Conservation (phyloP, 1,139 yeast genomes). For the Pneumocystis carinii region DNA sequence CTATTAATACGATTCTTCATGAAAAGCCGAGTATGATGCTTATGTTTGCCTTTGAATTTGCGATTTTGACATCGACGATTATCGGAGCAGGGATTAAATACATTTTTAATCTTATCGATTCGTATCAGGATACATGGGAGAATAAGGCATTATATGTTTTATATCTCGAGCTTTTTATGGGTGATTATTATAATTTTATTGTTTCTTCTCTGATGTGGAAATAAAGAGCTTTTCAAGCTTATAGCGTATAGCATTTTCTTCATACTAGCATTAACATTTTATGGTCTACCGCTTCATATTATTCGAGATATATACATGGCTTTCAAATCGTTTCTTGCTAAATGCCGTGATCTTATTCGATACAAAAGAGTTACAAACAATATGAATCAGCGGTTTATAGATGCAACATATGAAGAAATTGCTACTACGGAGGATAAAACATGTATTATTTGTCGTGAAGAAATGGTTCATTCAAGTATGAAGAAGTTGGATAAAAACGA, state of each 20-base stretch:
- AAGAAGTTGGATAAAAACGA: constrained; percentile 17
- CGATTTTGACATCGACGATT: constrained; percentile 45
- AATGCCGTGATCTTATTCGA: constrained; percentile 37
- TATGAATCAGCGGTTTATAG: constrained; percentile 45
- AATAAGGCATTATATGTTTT: constrained; percentile 10
- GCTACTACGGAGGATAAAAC: constrained; percentile 50
- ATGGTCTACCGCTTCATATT: constrained; percentile 48
- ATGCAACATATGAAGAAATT: constrained; percentile 39
- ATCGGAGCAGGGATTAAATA: constrained; percentile 36
- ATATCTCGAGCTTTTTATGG: constrained; percentile 9
- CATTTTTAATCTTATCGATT: constrained; percentile 43
- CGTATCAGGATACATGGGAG: constrained; percentile 32
- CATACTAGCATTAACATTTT: constrained; percentile 33
- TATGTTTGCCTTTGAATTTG: constrained; percentile 64
- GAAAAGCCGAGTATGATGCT: constrained; percentile 24
- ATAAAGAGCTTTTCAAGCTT: constrained; percentile 24
- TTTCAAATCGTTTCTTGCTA: constrained; percentile 34
- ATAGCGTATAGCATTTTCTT: constrained; percentile 39
- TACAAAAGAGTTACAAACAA: constrained; percentile 49
- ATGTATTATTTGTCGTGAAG: constrained; percentile 78
- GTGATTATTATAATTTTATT: not conserved
- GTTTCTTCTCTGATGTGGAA: not conserved
- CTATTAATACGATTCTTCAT: not conserved
- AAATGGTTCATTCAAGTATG: constrained; percentile 36
- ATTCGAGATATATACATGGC: constrained; percentile 53